Base-by-base conservation (phyloP, 208 protist genomes). In the Kentomonas sorsogonicus region DNA sequence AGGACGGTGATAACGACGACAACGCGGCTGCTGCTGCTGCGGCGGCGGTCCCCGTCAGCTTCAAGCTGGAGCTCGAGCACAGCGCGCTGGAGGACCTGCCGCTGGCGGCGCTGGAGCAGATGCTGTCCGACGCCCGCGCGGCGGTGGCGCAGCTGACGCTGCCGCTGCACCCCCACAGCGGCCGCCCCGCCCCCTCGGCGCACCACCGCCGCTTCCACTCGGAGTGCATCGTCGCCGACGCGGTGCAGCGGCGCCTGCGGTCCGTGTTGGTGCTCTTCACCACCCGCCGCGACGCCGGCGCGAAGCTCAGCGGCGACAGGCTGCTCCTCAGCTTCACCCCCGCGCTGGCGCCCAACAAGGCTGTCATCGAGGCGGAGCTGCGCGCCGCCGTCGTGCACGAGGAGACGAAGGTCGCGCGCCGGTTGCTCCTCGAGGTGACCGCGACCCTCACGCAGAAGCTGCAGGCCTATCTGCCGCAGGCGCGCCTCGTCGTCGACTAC, bases 241-340 rank as follows among this genome's bases (percentile, higher is more conserved):
- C 59, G 11, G 47, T 89, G 4, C 51, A 55, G 29, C 72, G 72
- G 26, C 69, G 60, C 10, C 53, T 92, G 36, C 64, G 64, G 13
- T 61, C 74, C 27, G 76, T 86, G 1, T 51, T 79, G 18, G 75
- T 89, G 39, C 78, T 92, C 61, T 92, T 85, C 59, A 75, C 80
- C 3, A 69, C 77, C 1, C 60, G 69, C 10, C 72, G 80, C 16
- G 51, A 61, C 3, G 66, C 77, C 5, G 57, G 80, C 23, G 85
- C 77, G 23, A 62, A 65, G 26, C 68, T 75, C 33, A 72, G 52
- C 46, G 75, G 76, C 7, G 72, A 73, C 36, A 86, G 82, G 61
- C 59, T 93, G 34, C 75, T 90, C 68, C 53, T 93, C n/a, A 85
- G 79, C 58, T 86, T 93, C 56, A 82, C 69, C 0, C 62, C 48